Conservation (phyloP, 495 filamentous ascomycete genomes). For the Aeminium ludgeri region DNA sequence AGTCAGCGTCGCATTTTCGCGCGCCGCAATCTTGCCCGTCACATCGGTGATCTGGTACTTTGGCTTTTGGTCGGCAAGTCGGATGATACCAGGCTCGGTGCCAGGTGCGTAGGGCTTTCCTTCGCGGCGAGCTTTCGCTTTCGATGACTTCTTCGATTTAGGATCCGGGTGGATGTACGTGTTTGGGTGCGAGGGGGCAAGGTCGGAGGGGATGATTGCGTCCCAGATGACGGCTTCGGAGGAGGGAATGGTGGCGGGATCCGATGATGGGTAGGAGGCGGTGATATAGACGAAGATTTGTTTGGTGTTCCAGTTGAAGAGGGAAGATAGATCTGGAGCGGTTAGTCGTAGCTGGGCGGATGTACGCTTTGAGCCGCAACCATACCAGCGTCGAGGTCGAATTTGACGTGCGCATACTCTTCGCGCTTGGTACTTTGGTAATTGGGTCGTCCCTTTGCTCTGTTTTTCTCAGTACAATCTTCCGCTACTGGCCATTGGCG, state of each 20-base stretch:
- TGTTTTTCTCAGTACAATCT: constrained; percentile 22
- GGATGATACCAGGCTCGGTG: constrained; percentile 40
- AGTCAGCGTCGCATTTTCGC: constrained; percentile 54
- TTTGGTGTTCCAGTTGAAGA: constrained; percentile 99
- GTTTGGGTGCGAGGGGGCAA: constrained; percentile 34
- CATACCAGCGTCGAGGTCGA: constrained; percentile 65
- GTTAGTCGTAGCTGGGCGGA: not conserved
- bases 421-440: constrained; percentile 86
- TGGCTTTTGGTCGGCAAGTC: constrained; percentile 59
- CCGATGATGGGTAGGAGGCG: constrained; percentile 57
- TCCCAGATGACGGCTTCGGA: constrained; percentile 89
- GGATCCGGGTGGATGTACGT: constrained; percentile 26
- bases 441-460: constrained; percentile 73
- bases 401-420: constrained; percentile 86
- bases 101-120: constrained; percentile 11
- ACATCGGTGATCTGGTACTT: constrained; percentile 94
- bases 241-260: constrained; percentile 28
- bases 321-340: constrained; percentile 53
- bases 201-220: constrained; percentile 63
- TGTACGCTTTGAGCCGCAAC: not conserved
- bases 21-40: constrained; percentile 50
- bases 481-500: constrained; percentile 2
- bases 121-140: constrained; percentile 1
- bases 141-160: constrained; percentile 16
- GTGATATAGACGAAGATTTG: constrained; percentile 92